These are phyloP conservation scores for Astragalus membranaceus DNA, from an alignment of 306 rosid genomes.

Conservation along the genomic window DNA sequence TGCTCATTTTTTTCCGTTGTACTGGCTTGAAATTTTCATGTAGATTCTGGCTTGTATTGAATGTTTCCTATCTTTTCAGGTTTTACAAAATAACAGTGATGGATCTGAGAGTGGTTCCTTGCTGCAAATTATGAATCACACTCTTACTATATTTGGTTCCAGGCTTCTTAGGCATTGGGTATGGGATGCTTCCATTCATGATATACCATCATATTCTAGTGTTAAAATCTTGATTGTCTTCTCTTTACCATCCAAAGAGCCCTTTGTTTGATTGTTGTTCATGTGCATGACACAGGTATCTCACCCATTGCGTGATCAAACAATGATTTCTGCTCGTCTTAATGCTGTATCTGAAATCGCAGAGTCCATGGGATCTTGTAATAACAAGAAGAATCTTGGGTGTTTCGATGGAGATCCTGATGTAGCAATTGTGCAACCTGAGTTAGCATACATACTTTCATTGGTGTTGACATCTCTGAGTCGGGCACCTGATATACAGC, in stretches of 20 bases:
- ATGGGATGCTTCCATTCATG: slow-evolving; percentile 15
- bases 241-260: neutral
- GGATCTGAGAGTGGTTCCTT: slow-evolving; percentile 89
- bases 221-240: neutral
- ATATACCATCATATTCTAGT: neutral
- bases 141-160: slow-evolving; percentile 82
- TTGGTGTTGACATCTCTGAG: slow-evolving; percentile 64
- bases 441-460: slow-evolving; percentile 52
- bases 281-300: slow-evolving; percentile 59
- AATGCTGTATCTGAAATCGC: slow-evolving; percentile 88
- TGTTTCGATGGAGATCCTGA: slow-evolving; percentile 34
- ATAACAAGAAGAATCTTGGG: slow-evolving; percentile 31
- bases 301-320: slow-evolving; percentile 80
- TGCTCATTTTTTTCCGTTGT: neutral
- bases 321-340: slow-evolving; percentile 74
- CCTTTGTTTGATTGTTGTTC: slow-evolving; percentile 21
- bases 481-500: slow-evolving; percentile 79
- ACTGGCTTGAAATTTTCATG: slow-evolving; percentile 1
- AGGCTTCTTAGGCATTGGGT: slow-evolving; percentile 97
- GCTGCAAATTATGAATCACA: slow-evolving; percentile 76
- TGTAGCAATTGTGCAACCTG: slow-evolving; percentile 35
- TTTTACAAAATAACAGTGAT: slow-evolving; percentile 67
- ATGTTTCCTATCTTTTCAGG: slow-evolving; percentile 39
- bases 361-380: slow-evolving; percentile 73
- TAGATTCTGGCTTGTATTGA: neutral